These are phyloP conservation scores for Ogataea trehaloabstinens DNA, from an alignment of 805 yeast species.

Conservation along the genomic window DNA sequence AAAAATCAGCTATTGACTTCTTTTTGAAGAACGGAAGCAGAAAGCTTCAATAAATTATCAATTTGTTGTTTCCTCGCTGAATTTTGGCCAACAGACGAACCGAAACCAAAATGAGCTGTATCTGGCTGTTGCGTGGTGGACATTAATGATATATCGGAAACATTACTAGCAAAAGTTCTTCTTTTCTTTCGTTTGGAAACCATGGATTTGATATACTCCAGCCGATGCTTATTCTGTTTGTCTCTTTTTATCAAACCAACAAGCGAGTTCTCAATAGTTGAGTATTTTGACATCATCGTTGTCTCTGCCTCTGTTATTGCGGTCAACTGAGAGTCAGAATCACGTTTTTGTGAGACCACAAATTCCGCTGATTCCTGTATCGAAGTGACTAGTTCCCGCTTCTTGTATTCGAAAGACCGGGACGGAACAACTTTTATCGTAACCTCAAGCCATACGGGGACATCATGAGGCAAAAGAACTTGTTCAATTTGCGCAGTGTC, in stretches of 20 bases:
- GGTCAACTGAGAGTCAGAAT: not conserved
- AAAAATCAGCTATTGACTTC: conserved; percentile 4
- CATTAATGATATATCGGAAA: conserved; percentile 11
- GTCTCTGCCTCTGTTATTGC: conserved; percentile 12
- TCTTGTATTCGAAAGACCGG: not conserved
- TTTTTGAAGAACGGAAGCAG: conserved; percentile 24
- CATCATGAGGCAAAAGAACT: not conserved
- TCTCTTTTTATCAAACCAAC: conserved; percentile 11
- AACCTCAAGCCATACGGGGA: conserved; percentile 9
- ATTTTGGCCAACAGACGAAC: not conserved
- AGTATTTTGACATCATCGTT: conserved; percentile 16
- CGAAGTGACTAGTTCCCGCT: conserved; percentile 2
- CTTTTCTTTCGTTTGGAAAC: conserved; percentile 5
- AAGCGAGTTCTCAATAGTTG: conserved; percentile 16
- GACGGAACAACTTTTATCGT: conserved; percentile 1
- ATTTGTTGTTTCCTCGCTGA: conserved; percentile 15
- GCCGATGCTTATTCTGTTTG: conserved; percentile 5
- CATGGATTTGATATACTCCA: conserved; percentile 13
- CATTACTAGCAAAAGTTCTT: conserved; percentile 1
- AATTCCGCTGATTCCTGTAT: conserved; percentile 1
- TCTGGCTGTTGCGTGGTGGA: conserved; percentile 8
- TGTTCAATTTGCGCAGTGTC: not conserved
- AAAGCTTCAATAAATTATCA: conserved; percentile 21
- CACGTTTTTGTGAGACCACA: conserved; percentile 1
- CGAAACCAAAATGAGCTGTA: conserved; percentile 7